phyloP scores from a whole-genome alignment of 2,329 filamentous ascomycete genomes.

The Epichloe glyceriae region DNA sequence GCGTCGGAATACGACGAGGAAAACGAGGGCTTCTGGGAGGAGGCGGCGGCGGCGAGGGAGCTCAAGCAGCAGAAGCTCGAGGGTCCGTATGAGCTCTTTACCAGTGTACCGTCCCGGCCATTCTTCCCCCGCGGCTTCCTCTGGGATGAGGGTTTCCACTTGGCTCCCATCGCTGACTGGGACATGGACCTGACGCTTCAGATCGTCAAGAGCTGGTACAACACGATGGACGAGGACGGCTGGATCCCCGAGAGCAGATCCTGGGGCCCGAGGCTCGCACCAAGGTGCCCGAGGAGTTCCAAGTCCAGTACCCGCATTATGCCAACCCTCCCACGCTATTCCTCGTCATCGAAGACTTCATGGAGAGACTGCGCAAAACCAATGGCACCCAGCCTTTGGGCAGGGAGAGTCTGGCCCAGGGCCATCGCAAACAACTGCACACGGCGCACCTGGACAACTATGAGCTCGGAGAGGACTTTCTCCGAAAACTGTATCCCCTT shows the following conservation, averaged over 20 bases:
- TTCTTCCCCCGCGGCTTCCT: conserved; percentile 96
- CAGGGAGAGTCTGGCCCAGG: conserved; percentile 28
- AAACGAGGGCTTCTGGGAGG: conserved; percentile 90
- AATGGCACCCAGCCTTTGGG: conserved; percentile 33
- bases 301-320: conserved; percentile 91
- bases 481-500: conserved; percentile 70
- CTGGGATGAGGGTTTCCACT: conserved; percentile 96
- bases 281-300: conserved; percentile 89
- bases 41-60: conserved; percentile 65
- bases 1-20: conserved; percentile 92
- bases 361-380: conserved; percentile 56
- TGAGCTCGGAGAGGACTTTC: conserved; percentile 55
- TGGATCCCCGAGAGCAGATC: conserved; percentile 97
- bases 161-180: conserved; percentile 85
- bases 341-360: conserved; percentile 72
- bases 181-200: conserved; percentile 79
- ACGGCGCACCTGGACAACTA: conserved; percentile 55
- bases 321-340: conserved; percentile 94
- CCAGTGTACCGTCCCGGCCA: conserved; percentile 78
- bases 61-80: conserved; percentile 57
- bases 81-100: conserved; percentile 80
- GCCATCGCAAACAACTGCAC: conserved; percentile 33
- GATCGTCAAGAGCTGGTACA: conserved; percentile 91
- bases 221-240: conserved; percentile 87
- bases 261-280: conserved; percentile 81